Conservation (phyloP, 805 yeast genomes). For the Kodamaea restingae region DNA sequence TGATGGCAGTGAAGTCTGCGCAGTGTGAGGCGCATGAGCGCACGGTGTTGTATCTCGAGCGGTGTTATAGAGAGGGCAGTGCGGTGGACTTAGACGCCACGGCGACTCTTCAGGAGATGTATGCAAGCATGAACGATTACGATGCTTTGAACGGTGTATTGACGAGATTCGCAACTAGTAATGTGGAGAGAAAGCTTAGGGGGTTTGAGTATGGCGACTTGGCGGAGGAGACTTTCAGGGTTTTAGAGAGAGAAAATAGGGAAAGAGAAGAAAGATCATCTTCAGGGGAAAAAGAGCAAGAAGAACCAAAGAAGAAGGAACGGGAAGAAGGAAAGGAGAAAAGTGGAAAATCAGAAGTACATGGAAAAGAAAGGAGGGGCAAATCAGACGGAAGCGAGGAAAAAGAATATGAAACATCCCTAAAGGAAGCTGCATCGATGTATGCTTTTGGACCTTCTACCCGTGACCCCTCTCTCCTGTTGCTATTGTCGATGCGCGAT, state of each 20-base stretch:
- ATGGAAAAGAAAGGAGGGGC: no score
- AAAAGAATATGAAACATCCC: no score
- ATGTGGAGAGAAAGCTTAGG: slow-evolving; percentile 68
- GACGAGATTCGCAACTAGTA: slow-evolving; percentile 63
- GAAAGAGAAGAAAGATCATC: background rate
- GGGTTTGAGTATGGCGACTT: slow-evolving; percentile 81
- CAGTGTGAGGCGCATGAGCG: slow-evolving; percentile 85
- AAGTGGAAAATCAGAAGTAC: no score
- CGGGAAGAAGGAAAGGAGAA: no score
- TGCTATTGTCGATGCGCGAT: slow-evolving; percentile 43
- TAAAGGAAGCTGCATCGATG: no score
- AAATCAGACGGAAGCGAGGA: no score
- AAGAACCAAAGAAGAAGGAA: background rate
- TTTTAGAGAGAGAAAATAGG: background rate
- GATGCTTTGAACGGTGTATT: slow-evolving; percentile 88
- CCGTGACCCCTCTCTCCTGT: background rate
- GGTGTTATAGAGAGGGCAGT: slow-evolving; percentile 49
- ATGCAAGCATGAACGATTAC: slow-evolving; percentile 81
- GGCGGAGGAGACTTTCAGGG: slow-evolving; percentile 67
- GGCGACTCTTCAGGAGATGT: slow-evolving; percentile 66
- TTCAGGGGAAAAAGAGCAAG: no score
- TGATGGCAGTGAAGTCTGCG: slow-evolving; percentile 73
- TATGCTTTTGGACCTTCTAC: no score
- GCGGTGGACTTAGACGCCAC: slow-evolving; percentile 36
- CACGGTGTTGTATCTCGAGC: slow-evolving; percentile 81